Conservation (phyloP, 2,329 filamentous ascomycete species). For the Epichloe bromicola region DNA sequence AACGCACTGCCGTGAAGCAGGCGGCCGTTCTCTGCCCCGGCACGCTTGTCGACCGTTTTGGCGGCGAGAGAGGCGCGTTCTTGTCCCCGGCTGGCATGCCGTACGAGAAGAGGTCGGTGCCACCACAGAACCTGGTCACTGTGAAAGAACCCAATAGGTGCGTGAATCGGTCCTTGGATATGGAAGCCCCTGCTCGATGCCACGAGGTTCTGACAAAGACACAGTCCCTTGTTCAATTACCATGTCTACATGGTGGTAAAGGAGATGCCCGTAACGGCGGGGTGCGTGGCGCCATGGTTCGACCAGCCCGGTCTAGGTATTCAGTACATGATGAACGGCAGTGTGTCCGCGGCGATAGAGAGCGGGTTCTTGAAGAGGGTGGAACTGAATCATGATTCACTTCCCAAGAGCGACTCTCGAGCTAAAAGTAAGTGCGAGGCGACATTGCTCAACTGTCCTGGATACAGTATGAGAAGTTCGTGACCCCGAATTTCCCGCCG, state of each 20-base stretch:
- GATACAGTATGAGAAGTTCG: not conserved
- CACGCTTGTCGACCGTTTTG: not conserved
- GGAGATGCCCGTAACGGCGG: not conserved
- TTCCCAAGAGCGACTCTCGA: not conserved
- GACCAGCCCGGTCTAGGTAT: not conserved
- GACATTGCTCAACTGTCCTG: not conserved
- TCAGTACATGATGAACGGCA: not conserved
- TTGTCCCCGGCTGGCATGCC: not conserved
- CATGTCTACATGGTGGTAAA: not conserved
- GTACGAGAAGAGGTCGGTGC: not conserved
- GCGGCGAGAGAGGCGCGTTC: not conserved
- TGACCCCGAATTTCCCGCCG: not conserved
- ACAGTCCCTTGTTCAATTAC: not conserved
- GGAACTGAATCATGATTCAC: not conserved
- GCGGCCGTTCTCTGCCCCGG: not conserved
- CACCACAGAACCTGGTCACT: not conserved
- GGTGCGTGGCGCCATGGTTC: not conserved
- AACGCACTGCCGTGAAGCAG: not conserved
- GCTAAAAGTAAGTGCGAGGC: not conserved
- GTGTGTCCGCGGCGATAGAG: not conserved
- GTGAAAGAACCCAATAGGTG: not conserved
- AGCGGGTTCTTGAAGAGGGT: not conserved
- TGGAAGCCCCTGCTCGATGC: too few relatives aligned
- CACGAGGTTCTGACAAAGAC: not conserved
- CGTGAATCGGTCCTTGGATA: not conserved